These are phyloP conservation scores for Tricholoma bakamatsutake DNA, from an alignment of 768 basidiomycete genomes.

Conservation along the genomic window DNA sequence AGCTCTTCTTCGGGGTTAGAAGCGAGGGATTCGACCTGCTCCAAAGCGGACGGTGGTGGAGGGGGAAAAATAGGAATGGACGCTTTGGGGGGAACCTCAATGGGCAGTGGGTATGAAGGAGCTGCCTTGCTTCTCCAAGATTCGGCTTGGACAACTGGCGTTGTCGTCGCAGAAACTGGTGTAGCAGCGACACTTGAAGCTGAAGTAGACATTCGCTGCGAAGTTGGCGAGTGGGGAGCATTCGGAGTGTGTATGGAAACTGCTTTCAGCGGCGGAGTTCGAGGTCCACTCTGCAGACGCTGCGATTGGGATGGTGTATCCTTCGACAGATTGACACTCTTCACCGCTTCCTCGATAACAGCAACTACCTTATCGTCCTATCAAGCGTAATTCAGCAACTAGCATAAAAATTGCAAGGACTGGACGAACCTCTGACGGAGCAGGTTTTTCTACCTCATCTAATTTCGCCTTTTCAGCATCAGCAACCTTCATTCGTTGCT, in stretches of 20 bases:
- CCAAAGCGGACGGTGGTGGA: slow-evolving; percentile 31
- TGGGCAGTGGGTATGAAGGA: slow-evolving; percentile 20
- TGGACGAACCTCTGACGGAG: slow-evolving; percentile 10
- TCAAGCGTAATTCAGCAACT: neutral
- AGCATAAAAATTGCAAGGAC: neutral
- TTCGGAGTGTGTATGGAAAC: slow-evolving; percentile 21
- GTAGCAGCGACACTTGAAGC: slow-evolving; percentile 14
- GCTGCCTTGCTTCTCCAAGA: slow-evolving; percentile 63
- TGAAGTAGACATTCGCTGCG: slow-evolving; percentile 21
- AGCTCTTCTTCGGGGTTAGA: slow-evolving; percentile 52
- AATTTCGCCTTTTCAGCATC: slow-evolving; percentile 30
- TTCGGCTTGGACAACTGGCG: slow-evolving; percentile 35
- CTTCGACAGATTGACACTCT: slow-evolving; percentile 14
- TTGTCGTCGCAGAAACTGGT: slow-evolving; percentile 15
- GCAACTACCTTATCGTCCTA: slow-evolving; percentile 34
- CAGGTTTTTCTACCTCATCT: slow-evolving; percentile 15
- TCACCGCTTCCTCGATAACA: slow-evolving; percentile 43
- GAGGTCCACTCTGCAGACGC: slow-evolving; percentile 14
- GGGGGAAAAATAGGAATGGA: slow-evolving; percentile 24
- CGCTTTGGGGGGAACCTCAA: neutral
- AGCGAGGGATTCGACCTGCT: slow-evolving; percentile 40
- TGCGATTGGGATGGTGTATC: neutral
- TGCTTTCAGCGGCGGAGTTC: slow-evolving; percentile 29
- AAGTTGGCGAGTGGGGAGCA: slow-evolving; percentile 20
- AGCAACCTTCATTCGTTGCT: slow-evolving; percentile 53